These are phyloP conservation scores for Pyricularia pennisetigena DNA, from an alignment of 2,329 filamentous ascomycete species.

Conservation along the genomic window DNA sequence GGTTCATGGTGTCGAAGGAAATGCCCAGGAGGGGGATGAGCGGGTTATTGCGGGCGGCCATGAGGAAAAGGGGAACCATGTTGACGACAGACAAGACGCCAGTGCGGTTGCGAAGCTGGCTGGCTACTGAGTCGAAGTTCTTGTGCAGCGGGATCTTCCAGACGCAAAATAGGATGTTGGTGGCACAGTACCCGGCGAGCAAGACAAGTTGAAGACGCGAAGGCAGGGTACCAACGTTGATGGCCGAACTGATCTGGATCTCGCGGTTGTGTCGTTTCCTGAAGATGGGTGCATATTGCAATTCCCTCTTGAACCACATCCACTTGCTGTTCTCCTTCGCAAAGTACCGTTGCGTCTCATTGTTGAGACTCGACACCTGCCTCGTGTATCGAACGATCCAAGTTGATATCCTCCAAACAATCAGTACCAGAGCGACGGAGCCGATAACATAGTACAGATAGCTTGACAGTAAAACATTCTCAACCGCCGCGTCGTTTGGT, in stretches of 20 bases:
- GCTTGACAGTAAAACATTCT: conserved; percentile 46
- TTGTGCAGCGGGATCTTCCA: conserved; percentile 51
- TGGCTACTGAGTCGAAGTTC: conserved; percentile 30
- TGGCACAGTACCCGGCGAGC: conserved; percentile 55
- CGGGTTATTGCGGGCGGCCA: conserved; percentile 70
- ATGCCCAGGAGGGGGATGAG: conserved; percentile 62
- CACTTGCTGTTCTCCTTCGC: conserved; percentile 41
- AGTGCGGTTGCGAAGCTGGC: conserved; percentile 54
- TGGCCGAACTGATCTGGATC: conserved; percentile 48
- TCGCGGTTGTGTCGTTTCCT: conserved; percentile 69
- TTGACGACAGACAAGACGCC: conserved; percentile 64
- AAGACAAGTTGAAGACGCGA: conserved; percentile 68
- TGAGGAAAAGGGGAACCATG: conserved; percentile 66
- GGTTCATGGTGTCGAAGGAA: conserved; percentile 75
- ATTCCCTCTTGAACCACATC: conserved; percentile 56
- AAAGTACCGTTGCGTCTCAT: conserved; percentile 74
- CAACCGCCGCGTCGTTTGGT: conserved; percentile 23
- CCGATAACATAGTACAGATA: conserved; percentile 57
- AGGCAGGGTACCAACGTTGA: conserved; percentile 61
- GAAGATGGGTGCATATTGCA: conserved; percentile 62
- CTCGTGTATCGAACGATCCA: conserved; percentile 59
- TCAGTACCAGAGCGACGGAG: conserved; percentile 49
- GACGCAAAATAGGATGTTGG: conserved; percentile 70
- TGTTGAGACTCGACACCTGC: conserved; percentile 64
- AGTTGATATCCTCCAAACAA: conserved; percentile 56